These are phyloP conservation scores for Samsoniella hepiali DNA, from an alignment of 2,329 filamentous ascomycete species.

Conservation along the genomic window DNA sequence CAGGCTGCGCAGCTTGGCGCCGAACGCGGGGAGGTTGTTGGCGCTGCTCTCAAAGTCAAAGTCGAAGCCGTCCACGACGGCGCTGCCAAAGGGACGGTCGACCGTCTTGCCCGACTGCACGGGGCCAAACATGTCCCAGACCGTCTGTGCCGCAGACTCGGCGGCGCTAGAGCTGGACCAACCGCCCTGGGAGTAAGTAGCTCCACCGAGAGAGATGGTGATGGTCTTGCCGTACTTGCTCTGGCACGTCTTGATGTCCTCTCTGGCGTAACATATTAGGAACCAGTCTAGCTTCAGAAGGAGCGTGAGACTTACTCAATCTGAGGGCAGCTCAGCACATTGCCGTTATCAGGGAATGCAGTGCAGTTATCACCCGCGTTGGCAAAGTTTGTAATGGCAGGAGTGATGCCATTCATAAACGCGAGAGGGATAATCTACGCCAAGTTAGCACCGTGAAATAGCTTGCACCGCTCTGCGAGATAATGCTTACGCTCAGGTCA, in stretches of 20 bases:
- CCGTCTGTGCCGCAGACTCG: slow-evolving; percentile 52
- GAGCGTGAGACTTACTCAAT: slow-evolving; percentile 51
- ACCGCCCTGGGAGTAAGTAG: slow-evolving; percentile 66
- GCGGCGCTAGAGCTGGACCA: slow-evolving; percentile 55
- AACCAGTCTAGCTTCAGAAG: neutral
- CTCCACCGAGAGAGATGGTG: slow-evolving; percentile 68
- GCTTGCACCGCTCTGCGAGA: neutral
- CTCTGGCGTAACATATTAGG: slow-evolving; percentile 27
- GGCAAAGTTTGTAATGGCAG: slow-evolving; percentile 60
- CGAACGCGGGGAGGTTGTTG: slow-evolving; percentile 60
- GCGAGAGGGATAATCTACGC: slow-evolving; percentile 56
- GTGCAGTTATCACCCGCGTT: slow-evolving; percentile 61
- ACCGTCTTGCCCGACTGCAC: slow-evolving; percentile 37
- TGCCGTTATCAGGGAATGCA: slow-evolving; percentile 51
- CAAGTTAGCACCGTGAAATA: neutral
- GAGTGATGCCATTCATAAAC: slow-evolving; percentile 58
- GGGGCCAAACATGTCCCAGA: slow-evolving; percentile 72
- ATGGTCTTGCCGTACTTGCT: slow-evolving; percentile 62
- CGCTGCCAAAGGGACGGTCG: slow-evolving; percentile 63
- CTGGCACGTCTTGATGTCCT: slow-evolving; percentile 60
- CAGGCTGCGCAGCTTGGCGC: slow-evolving; percentile 50
- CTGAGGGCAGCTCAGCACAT: slow-evolving; percentile 58
- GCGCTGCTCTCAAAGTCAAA: slow-evolving; percentile 67
- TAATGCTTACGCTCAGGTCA: slow-evolving; percentile 42
- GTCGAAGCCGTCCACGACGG: slow-evolving; percentile 71